Base-by-base conservation (phyloP, 2,329 filamentous ascomycete species). In the Aspergillus neotritici region DNA sequence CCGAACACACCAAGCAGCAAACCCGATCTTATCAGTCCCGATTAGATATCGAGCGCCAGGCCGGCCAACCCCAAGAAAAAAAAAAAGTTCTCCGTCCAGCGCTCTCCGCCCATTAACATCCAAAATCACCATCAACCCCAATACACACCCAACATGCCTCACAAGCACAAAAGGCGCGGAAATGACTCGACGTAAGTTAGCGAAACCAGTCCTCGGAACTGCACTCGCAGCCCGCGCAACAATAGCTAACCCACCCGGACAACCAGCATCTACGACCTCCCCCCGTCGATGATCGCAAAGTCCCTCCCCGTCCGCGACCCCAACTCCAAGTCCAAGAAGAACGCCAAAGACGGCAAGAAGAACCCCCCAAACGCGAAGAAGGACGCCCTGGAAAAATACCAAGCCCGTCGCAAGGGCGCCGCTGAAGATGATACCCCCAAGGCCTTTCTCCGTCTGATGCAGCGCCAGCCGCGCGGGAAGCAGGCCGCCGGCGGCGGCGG, bases 391-490 rank as follows among this genome's bases (percentile, higher is more conserved):
- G 34, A 33, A 8, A 40, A 64, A 39, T 11, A 33, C 15, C 43
- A 47, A 25, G 35, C 47, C 12, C 52, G 55, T 7, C 47, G 31
- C 44, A 64, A 64, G 65, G 63, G 25, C 72, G 52, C 49, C 29
- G 40, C 49, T 30, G 65, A 77, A 31, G 83, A 94, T 63, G 93
- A 97, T 68, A 90, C 86, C 1, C 93, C 93, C 0, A 85, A 87
- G 53, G 87, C 86, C 1, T 98, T 98, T 66, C 80, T 80, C 49
- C 82, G 89, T 10, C 70, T 97, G 49, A 93, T 97, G 86, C 81
- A 86, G 29, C 79, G 82, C 52, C 78, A 83, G 32, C 67, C 72
- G 12, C 75, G 79, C n/a, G 69, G 69, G 15, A 82, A 44, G 13
- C 52, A 53, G n/a, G 50, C 47, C 65, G 76, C 8, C 34, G 41